Conservation (phyloP, 495 filamentous ascomycete genomes). For the Echria macrotheca region DNA sequence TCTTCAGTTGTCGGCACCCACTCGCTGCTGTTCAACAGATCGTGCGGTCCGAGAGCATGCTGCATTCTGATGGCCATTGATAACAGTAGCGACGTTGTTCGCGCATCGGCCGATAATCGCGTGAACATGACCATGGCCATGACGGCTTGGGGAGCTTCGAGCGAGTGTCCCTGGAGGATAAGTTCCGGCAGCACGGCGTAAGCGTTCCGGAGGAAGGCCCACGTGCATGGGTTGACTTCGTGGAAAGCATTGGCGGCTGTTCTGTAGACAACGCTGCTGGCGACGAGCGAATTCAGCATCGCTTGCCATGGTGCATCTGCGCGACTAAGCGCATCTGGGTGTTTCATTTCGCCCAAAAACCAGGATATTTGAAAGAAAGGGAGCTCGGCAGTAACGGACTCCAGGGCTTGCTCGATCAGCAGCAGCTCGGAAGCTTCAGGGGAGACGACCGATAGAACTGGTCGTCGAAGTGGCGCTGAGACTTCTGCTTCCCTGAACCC, state of each 20-base stretch:
- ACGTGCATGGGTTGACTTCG: not conserved
- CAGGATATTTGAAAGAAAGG: not conserved
- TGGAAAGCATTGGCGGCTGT: not conserved
- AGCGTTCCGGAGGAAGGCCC: conserved; percentile 5
- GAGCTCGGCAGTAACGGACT: not conserved
- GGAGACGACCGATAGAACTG: not conserved
- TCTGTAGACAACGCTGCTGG: not conserved
- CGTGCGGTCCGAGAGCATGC: not conserved
- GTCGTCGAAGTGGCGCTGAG: not conserved
- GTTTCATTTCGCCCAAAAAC: not conserved
- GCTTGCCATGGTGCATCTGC: conserved; percentile 3
- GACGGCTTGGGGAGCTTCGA: not conserved
- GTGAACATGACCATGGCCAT: conserved; percentile 3
- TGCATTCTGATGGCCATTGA: not conserved
- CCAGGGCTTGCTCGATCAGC: not conserved
- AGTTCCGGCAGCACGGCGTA: conserved; percentile 9
- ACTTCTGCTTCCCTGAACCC: not conserved
- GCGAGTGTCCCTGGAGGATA: not conserved
- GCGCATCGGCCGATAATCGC: not conserved
- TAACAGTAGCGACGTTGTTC: not conserved
- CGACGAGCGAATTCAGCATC: conserved; percentile 1
- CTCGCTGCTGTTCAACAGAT: not conserved
- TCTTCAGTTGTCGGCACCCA: too few relatives aligned
- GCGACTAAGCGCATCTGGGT: not conserved
- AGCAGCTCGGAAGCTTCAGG: not conserved